These are phyloP conservation scores for Fusarium anguioides DNA, from an alignment of 2,329 filamentous ascomycete species.

Conservation along the genomic window DNA sequence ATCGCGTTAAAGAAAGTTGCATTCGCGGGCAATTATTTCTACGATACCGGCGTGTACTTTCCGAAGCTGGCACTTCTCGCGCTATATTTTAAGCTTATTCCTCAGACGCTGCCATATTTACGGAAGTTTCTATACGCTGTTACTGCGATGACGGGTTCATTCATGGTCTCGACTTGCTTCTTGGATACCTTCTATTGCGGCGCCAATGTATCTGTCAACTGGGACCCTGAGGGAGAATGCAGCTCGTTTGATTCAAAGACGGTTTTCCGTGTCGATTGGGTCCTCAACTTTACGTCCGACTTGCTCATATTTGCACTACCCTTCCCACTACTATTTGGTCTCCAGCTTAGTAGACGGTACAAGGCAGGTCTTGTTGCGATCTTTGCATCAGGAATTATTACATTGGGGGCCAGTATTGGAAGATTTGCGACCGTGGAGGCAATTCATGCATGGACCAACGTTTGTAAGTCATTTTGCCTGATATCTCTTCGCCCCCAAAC, in stretches of 20 bases:
- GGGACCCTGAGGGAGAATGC: conserved; percentile 41
- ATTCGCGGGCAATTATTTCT: conserved; percentile 49
- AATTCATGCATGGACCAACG: conserved; percentile 42
- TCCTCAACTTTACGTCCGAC: conserved; percentile 42
- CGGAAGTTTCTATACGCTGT: conserved; percentile 39
- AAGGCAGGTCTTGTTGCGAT: conserved; percentile 28
- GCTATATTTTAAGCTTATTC: conserved; percentile 46
- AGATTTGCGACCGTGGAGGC: conserved; percentile 36
- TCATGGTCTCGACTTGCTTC: conserved; percentile 42
- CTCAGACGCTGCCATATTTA: conserved; percentile 40
- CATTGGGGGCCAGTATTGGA: conserved; percentile 30
- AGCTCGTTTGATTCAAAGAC: conserved; percentile 43
- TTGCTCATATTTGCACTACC: conserved; percentile 32
- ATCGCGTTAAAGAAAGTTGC: conserved; percentile 44
- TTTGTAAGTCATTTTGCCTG: conserved; percentile 24
- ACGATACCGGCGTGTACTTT: conserved; percentile 48
- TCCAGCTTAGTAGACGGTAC: conserved; percentile 30
- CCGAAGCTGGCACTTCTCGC: conserved; percentile 46
- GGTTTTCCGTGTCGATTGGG: conserved; percentile 47
- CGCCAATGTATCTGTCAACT: conserved; percentile 43
- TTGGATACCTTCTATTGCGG: conserved; percentile 50
- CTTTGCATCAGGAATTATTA: conserved; percentile 36
- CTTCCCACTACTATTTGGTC: conserved; percentile 31
- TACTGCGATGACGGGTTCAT: conserved; percentile 38
- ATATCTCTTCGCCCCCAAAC: too few relatives aligned